Percentiles rank a stretch among this genome's conserved stretches.
Evolutionary conservation across 2,329 filamentous ascomycete genomes (phyloP).

Genomic region (Leptographium wingfieldii): DNA sequence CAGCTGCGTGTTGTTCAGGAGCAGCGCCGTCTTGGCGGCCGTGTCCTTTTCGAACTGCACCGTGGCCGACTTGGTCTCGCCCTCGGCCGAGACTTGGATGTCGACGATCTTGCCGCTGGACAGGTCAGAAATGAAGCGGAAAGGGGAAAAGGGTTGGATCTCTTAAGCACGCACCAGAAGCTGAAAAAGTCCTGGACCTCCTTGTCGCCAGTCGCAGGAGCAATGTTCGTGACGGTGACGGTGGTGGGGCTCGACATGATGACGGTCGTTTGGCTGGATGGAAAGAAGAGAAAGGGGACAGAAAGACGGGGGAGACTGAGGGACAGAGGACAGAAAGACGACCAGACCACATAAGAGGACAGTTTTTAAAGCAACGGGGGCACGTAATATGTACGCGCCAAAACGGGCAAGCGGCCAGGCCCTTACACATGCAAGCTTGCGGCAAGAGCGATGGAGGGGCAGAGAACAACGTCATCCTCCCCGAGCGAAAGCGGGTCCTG

Average conservation of each 20-base stretch:
- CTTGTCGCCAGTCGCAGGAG: constrained; percentile 67
- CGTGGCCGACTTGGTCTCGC: constrained; percentile 67
- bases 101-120: constrained; percentile 78
- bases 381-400: neutral
- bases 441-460: constrained; percentile 4
- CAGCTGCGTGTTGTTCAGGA: constrained; percentile 94
- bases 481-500: neutral
- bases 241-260: constrained; percentile 13
- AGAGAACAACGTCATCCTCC: constrained; percentile 6
- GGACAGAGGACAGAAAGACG: neutral
- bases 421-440: neutral
- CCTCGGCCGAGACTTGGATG: constrained; percentile 60
- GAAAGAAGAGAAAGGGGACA: neutral
- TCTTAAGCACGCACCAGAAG: constrained; percentile 55
- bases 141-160: neutral
- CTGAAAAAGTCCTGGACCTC: constrained; percentile 96
- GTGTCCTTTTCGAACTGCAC: constrained; percentile 96
- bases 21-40: constrained; percentile 89
- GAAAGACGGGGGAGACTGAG: no score
- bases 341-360: neutral
- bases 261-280: neutral
- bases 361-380: neutral
- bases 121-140: neutral
- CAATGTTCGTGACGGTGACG: constrained; percentile 74
- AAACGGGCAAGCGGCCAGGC: neutral